Percentiles rank a stretch among this genome's conserved stretches.
These are phyloP conservation scores for Rhytidiadelphus loreus DNA, from an alignment of 225 moss, liverwort and hornwort genomes.

Conservation along the genomic window DNA sequence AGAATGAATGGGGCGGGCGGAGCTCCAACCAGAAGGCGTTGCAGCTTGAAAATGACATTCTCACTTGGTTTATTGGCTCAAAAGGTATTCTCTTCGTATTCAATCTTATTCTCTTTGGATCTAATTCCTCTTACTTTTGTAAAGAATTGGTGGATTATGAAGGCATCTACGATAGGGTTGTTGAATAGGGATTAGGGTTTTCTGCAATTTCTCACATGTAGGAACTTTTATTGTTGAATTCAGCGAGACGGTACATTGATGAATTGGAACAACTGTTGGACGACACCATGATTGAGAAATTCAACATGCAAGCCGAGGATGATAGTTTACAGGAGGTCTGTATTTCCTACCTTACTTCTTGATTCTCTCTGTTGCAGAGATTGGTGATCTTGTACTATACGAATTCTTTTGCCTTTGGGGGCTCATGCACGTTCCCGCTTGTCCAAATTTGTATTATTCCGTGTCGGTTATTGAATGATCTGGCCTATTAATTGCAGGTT, in stretches of 20 bases:
- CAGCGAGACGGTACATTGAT: conserved; percentile 73
- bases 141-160: neutral
- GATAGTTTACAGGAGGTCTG: conserved; percentile 72
- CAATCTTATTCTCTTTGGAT: neutral
- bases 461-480: neutral
- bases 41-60: conserved; percentile 49
- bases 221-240: neutral
- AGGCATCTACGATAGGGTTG: neutral
- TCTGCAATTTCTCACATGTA: neutral
- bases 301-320: conserved; percentile 62
- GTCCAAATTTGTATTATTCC: neutral
- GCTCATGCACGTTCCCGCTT: neutral
- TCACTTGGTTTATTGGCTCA: conserved; percentile 49
- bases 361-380: neutral
- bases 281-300: conserved; percentile 48
- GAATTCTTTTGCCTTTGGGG: neutral
- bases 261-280: conserved; percentile 76
- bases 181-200: neutral
- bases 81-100: conserved; percentile 32
- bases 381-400: neutral
- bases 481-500: conserved; percentile 24
- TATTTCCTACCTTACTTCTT: neutral
- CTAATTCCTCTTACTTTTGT: neutral
- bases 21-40: conserved; percentile 46
- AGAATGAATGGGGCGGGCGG: conserved; percentile 73